These are phyloP conservation scores for Nakaseomyces delphensis DNA, from an alignment of 1,139 yeast species.

Conservation along the genomic window DNA sequence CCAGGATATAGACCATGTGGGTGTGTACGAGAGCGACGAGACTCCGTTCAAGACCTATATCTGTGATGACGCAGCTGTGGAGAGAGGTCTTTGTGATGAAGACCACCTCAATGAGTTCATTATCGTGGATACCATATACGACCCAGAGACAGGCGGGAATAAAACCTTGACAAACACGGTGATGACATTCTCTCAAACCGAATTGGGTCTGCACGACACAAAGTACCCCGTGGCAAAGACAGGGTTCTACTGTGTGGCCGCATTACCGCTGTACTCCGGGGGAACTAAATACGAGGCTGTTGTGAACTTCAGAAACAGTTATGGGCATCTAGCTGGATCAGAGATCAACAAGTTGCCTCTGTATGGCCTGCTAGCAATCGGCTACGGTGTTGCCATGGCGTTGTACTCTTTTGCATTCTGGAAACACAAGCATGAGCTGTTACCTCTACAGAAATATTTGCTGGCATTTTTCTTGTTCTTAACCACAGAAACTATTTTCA, in stretches of 20 bases:
- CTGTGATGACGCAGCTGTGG: constrained; percentile 67
- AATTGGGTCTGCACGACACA: constrained; percentile 51
- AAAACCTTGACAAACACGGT: constrained; percentile 41
- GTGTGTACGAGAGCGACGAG: constrained; percentile 35
- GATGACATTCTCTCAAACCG: constrained; percentile 46
- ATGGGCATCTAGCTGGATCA: constrained; percentile 79
- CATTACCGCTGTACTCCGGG: constrained; percentile 35
- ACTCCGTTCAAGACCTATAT: constrained; percentile 42
- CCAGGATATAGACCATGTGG: constrained; percentile 63
- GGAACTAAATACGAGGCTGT: constrained; percentile 47
- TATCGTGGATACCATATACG: constrained; percentile 33
- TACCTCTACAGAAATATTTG: constrained; percentile 85
- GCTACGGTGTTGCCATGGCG: constrained; percentile 72
- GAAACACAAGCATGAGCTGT: constrained; percentile 76
- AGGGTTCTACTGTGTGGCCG: constrained; percentile 87
- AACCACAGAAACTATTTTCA: constrained; percentile 74
- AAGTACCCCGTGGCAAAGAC: constrained; percentile 61
- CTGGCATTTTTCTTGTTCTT: constrained; percentile 77
- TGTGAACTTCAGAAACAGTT: constrained; percentile 81
- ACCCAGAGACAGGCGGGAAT: constrained; percentile 34
- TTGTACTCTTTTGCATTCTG: constrained; percentile 79
- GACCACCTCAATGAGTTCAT: constrained; percentile 56
- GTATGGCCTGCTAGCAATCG: constrained; percentile 76
- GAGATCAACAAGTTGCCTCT: constrained; percentile 88
- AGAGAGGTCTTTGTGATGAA: constrained; percentile 46